These are phyloP conservation scores for Mycena capillaripes DNA, from an alignment of 768 basidiomycete species.

Conservation along the genomic window DNA sequence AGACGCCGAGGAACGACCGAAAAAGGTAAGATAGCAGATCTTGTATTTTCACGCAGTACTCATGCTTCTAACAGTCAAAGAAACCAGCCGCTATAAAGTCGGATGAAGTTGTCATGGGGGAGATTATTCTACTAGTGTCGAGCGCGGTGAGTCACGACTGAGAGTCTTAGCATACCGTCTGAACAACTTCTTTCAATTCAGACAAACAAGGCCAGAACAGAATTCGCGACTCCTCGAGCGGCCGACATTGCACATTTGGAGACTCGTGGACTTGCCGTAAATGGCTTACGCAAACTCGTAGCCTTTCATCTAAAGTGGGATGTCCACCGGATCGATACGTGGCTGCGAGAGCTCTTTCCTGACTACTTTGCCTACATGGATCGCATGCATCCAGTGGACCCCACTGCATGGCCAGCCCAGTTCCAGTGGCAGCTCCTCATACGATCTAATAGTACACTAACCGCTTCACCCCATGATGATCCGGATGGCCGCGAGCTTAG, in stretches of 20 bases:
- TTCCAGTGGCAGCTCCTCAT: background rate
- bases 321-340: background rate
- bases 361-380: background rate
- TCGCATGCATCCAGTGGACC: background rate
- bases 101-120: too few species aligned
- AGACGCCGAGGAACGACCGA: too few species aligned
- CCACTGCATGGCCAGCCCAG: background rate
- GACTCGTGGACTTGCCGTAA: background rate
- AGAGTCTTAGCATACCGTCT: too few species aligned
- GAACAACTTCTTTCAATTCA: too few species aligned
- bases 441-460: background rate
- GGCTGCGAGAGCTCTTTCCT: background rate
- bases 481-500: background rate
- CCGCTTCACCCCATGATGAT: background rate
- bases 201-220: background rate
- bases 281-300: background rate
- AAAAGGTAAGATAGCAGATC: too few species aligned
- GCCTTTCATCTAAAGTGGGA: background rate
- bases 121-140: too few species aligned
- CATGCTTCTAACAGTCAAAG: too few species aligned
- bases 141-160: too few species aligned
- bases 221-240: background rate
- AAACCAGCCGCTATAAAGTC: too few species aligned
- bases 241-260: background rate
- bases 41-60: too few species aligned